Conservation (phyloP, 2,329 filamentous ascomycete species). For the Diaporthe longicolla region DNA sequence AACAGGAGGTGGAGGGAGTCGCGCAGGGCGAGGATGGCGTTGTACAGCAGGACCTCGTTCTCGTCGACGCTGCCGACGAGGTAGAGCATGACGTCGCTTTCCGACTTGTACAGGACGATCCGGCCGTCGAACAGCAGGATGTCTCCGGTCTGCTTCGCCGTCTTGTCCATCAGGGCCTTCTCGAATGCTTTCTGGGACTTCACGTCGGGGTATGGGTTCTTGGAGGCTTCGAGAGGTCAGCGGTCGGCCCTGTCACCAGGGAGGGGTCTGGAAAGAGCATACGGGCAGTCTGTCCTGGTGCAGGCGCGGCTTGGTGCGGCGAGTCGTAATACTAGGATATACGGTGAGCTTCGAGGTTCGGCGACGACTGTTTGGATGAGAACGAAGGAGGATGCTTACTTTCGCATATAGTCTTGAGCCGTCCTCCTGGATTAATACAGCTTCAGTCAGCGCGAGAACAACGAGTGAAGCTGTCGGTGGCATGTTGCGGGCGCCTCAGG, state of each 20-base stretch:
- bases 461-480: neutral
- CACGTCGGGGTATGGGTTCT: slow-evolving; percentile 85
- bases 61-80: slow-evolving; percentile 92
- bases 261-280: slow-evolving; percentile 44
- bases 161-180: slow-evolving; percentile 95
- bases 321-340: slow-evolving; percentile 76
- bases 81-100: slow-evolving; percentile 97
- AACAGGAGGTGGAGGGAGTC: slow-evolving; percentile 92
- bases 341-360: slow-evolving; percentile 33
- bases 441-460: slow-evolving; percentile 7
- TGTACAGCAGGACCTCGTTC: slow-evolving; percentile 97
- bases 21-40: slow-evolving; percentile 89
- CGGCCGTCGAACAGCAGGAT: slow-evolving; percentile 98
- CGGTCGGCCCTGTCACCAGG: neutral
- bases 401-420: slow-evolving; percentile 43
- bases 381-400: slow-evolving; percentile 70
- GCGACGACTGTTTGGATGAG: slow-evolving; percentile 49
- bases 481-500: neutral
- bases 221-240: slow-evolving; percentile 52
- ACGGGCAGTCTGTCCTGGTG: slow-evolving; percentile 47
- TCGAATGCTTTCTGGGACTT: slow-evolving; percentile 98
- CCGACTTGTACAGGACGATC: slow-evolving; percentile 97
- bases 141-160: slow-evolving; percentile 93
- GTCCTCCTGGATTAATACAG: slow-evolving; percentile 35
- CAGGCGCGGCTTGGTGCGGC: slow-evolving; percentile 63